A percentile compares a stretch with the other conserved stretches of the same genome.
phyloP scores from a whole-genome alignment of 148 eudicot species.

The Nepenthes mirabilis region DNA sequence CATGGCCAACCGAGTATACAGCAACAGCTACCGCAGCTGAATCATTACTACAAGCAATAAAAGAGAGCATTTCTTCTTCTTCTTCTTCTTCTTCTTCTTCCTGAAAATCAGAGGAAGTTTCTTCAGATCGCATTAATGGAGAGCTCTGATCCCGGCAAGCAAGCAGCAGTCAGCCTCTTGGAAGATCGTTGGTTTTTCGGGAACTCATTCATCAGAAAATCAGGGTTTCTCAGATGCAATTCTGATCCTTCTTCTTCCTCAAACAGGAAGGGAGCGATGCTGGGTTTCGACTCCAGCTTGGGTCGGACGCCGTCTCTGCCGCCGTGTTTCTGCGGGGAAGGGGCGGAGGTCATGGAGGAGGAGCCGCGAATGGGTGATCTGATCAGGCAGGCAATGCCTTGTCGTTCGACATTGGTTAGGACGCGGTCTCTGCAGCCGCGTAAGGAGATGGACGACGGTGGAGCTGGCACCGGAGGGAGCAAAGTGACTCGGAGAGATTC shows the following conservation, averaged over 20 bases:
- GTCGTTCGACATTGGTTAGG: constrained; percentile 7
- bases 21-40: too few species aligned
- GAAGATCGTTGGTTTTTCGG: constrained; percentile 63
- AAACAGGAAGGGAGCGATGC: constrained; percentile 1
- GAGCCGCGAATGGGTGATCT: constrained; percentile 62
- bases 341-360: constrained; percentile 32
- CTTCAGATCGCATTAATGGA: neutral
- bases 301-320: constrained; percentile 42
- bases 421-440: constrained; percentile 28
- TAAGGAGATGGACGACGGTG: constrained; percentile 1
- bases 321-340: constrained; percentile 13
- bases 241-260: constrained; percentile 39
- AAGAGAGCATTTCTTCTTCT: too few species aligned
- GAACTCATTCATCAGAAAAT: constrained; percentile 25
- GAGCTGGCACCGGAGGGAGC: neutral
- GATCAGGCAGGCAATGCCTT: constrained; percentile 65
- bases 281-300: constrained; percentile 1
- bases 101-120: too few species aligned
- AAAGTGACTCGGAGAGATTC: constrained; percentile 1
- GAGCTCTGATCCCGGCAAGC: constrained; percentile 1
- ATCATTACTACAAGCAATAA: too few species aligned
- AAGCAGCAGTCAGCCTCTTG: constrained; percentile 24
- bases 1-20: too few species aligned
- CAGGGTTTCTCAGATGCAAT: constrained; percentile 31
- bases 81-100: too few species aligned